Conservation (phyloP, 1,139 yeast species). For the Suhomyces wounanorum region DNA sequence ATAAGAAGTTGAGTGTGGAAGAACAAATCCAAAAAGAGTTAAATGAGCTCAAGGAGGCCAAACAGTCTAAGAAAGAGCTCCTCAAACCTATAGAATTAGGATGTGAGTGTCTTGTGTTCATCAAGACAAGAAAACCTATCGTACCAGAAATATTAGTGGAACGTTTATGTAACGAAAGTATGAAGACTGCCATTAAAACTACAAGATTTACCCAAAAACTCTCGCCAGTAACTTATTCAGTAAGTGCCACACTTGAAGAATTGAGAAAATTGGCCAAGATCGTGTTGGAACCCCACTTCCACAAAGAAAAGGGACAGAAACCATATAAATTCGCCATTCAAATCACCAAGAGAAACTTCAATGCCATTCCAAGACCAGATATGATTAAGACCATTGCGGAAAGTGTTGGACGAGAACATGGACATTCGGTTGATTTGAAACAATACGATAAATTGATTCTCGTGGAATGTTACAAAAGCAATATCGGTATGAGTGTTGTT, state of each 20-base stretch:
- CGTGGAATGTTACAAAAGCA: conserved; percentile 85
- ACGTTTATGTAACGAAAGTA: conserved; percentile 61
- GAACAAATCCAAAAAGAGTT: conserved; percentile 74
- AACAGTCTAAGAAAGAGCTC: conserved; percentile 45
- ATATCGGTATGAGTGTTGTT: conserved; percentile 80
- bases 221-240: conserved; percentile 77
- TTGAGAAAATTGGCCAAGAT: conserved; percentile 55
- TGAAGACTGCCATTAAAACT: conserved; percentile 50
- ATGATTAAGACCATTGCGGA: conserved; percentile 74
- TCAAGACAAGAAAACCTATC: conserved; percentile 76
- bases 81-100: conserved; percentile 68
- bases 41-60: conserved; percentile 50
- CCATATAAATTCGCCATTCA: conserved; percentile 77
- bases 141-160: conserved; percentile 73
- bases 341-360: conserved; percentile 77
- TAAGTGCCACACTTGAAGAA: conserved; percentile 71
- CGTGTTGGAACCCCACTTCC: conserved; percentile 71
- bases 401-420: conserved; percentile 66
- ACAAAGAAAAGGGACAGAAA: conserved; percentile 44
- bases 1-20: conserved; percentile 45
- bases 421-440: conserved; percentile 80
- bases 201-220: conserved; percentile 77
- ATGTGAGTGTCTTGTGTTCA: conserved; percentile 83
- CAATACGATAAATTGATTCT: conserved; percentile 75
- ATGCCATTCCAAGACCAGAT: conserved; percentile 64